Percentiles rank a stretch among this genome's conserved stretches.
These are phyloP conservation scores for Sclerotinia borealis DNA, from an alignment of 2,329 filamentous ascomycete genomes.

Conservation along the genomic window DNA sequence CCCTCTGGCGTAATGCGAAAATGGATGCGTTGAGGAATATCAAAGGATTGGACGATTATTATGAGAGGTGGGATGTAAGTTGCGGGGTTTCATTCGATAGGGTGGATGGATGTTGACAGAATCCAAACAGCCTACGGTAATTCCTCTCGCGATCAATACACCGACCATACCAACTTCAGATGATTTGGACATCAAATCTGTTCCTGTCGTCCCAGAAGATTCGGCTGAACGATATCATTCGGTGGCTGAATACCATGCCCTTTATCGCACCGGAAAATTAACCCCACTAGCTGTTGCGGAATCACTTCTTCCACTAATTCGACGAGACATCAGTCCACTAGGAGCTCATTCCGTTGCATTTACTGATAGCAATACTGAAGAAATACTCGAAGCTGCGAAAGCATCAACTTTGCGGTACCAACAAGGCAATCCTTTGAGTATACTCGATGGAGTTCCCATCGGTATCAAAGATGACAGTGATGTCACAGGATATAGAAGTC, in stretches of 20 bases:
- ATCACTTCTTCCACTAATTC: slow-evolving; percentile 64
- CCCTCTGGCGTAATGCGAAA: slow-evolving; percentile 65
- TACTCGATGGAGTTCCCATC: slow-evolving; percentile 77
- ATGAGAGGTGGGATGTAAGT: slow-evolving; percentile 45
- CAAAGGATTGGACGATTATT: slow-evolving; percentile 39
- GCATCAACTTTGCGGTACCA: slow-evolving; percentile 70
- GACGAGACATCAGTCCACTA: slow-evolving; percentile 46
- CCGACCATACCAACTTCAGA: slow-evolving; percentile 15
- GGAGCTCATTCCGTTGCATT: slow-evolving; percentile 67
- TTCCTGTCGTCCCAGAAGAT: slow-evolving; percentile 37
- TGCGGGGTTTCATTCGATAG: background rate
- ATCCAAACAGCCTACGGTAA: slow-evolving; percentile 47
- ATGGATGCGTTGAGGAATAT: slow-evolving; percentile 45
- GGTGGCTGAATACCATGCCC: slow-evolving; percentile 67
- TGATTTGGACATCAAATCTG: slow-evolving; percentile 39
- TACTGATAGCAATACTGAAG: slow-evolving; percentile 57
- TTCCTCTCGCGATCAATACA: slow-evolving; percentile 38
- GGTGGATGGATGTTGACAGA: background rate
- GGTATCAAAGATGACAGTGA: slow-evolving; percentile 79
- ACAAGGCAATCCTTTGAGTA: slow-evolving; percentile 55
- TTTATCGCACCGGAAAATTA: slow-evolving; percentile 62
- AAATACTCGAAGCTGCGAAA: slow-evolving; percentile 60
- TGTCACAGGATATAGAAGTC: slow-evolving; percentile 65
- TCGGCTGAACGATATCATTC: slow-evolving; percentile 56
- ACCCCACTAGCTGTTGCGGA: slow-evolving; percentile 70